Conservation (phyloP, 257 asterid genomes). For the Henckelia pumila region DNA sequence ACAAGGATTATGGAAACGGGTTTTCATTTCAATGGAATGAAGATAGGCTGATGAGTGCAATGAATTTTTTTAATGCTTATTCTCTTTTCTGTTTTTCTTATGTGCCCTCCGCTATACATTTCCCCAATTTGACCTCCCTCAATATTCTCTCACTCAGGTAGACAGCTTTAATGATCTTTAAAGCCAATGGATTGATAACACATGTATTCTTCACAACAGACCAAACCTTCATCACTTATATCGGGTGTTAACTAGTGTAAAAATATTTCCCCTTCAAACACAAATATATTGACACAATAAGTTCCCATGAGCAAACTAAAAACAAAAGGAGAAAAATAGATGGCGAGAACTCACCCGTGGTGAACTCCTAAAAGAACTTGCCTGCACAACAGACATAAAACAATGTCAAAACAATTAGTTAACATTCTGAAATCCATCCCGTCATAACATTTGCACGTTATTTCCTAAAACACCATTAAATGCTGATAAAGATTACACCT, state of each 20-base stretch:
- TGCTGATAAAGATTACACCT: neutral
- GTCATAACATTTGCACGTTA: neutral
- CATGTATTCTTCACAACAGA: neutral
- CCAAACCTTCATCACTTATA: constrained; percentile 1
- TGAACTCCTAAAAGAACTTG: constrained; percentile 38
- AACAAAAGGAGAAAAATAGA: neutral
- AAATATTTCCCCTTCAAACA: neutral
- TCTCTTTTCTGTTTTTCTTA: neutral
- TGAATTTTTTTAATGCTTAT: neutral
- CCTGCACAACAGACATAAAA: constrained; percentile 44
- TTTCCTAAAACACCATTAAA: neutral
- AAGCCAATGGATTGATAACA: neutral
- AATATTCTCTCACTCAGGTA: too few species aligned
- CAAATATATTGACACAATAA: neutral
- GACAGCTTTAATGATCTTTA: neutral
- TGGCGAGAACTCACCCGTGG: constrained; percentile 43
- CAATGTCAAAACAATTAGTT: constrained; percentile 14
- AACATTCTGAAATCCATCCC: constrained; percentile 14
- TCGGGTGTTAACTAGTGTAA: neutral
- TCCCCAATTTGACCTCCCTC: neutral
- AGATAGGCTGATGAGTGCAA: neutral
- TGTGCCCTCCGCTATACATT: neutral
- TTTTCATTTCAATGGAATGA: neutral
- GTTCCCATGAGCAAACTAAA: neutral
- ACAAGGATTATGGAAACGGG: neutral